phyloP scores from a whole-genome alignment of 345 rosid species.

The Populus ilicifolia region DNA sequence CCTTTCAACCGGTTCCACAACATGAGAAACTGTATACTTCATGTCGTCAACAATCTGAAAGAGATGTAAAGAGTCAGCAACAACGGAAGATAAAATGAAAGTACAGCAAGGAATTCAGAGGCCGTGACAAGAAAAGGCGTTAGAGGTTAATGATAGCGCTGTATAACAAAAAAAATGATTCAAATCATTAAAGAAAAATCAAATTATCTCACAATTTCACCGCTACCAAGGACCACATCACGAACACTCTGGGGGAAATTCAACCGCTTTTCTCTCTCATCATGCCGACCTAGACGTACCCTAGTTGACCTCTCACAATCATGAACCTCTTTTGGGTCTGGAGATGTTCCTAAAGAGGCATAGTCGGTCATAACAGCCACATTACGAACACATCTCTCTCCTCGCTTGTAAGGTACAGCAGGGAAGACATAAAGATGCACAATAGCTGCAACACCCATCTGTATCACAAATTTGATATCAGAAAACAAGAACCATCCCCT shows the following conservation, averaged over 20 bases:
- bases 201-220: slow-evolving; percentile 74
- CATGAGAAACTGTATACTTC: slow-evolving; percentile 97
- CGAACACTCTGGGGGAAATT: slow-evolving; percentile 95
- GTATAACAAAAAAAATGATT: not conserved
- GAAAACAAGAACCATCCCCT: not conserved
- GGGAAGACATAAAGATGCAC: slow-evolving; percentile 96
- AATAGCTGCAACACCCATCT: slow-evolving; percentile 97
- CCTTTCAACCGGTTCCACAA: slow-evolving; percentile 96
- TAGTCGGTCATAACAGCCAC: slow-evolving; percentile 91
- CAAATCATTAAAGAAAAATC: not conserved
- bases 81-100: not conserved
- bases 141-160: not conserved
- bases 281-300: slow-evolving; percentile 52
- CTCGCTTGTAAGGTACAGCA: slow-evolving; percentile 89
- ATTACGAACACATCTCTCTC: slow-evolving; percentile 99
- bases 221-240: slow-evolving; percentile 91
- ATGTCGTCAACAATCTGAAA: slow-evolving; percentile 91
- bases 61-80: slow-evolving; percentile 9
- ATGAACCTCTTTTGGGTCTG: slow-evolving; percentile 88
- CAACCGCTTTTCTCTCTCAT: slow-evolving; percentile 67
- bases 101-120: not conserved
- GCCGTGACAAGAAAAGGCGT: not conserved
- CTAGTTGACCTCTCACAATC: slow-evolving; percentile 78
- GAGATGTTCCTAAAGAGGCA: slow-evolving; percentile 81
- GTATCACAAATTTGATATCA: slow-evolving; percentile 25